These are phyloP conservation scores for Colletotrichum viniferum DNA, from an alignment of 2,329 filamentous ascomycete genomes.

Conservation along the genomic window DNA sequence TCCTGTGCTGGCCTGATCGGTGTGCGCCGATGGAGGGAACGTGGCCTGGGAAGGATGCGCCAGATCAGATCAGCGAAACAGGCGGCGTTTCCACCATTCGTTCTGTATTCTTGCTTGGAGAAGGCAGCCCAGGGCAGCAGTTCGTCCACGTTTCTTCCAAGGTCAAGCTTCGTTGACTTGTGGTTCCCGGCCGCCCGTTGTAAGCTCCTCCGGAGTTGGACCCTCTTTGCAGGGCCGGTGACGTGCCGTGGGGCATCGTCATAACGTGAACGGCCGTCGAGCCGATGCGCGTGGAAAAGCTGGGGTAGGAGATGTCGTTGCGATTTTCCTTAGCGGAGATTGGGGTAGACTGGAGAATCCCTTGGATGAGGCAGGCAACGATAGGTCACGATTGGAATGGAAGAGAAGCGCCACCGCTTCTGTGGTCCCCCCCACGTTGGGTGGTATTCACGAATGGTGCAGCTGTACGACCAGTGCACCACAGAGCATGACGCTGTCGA, in stretches of 20 bases:
- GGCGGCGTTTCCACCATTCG: background rate
- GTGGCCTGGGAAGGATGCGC: background rate
- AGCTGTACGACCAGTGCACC: background rate
- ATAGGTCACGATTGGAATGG: background rate
- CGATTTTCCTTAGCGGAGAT: background rate
- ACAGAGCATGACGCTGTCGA: slow-evolving; percentile 1
- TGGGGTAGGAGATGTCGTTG: background rate
- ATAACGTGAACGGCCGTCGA: background rate
- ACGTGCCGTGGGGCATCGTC: background rate
- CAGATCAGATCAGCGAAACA: background rate
- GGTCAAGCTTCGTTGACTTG: background rate
- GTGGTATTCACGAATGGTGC: background rate
- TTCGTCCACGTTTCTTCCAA: background rate
- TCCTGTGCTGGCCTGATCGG: background rate
- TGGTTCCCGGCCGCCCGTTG: background rate
- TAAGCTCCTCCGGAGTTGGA: background rate
- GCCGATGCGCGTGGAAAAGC: background rate
- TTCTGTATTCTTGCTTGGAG: background rate
- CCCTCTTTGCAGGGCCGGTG: background rate
- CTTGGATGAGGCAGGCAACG: background rate
- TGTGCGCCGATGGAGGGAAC: background rate
- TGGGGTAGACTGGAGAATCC: background rate
- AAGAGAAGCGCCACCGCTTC: slow-evolving; percentile 8
- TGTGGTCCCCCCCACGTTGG: background rate
- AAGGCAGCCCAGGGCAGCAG: background rate